Evolutionary conservation across 805 yeast genomes (phyloP).

Genomic region (Wickerhamomyces rabaulensis): DNA sequence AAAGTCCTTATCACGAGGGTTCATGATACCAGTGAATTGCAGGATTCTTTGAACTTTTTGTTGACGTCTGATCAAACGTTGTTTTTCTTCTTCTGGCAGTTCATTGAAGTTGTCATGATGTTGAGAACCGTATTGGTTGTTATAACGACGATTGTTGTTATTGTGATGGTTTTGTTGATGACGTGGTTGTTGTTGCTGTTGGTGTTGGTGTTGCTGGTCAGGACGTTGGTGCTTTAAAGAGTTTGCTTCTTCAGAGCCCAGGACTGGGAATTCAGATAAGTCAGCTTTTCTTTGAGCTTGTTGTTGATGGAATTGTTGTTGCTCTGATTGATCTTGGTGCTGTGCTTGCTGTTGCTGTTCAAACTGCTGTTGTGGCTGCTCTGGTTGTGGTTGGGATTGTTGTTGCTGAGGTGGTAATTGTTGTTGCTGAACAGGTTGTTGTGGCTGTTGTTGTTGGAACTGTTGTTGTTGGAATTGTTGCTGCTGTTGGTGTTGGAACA

Average conservation of each 20-base stretch:
- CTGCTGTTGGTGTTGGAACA: conserved; percentile 21
- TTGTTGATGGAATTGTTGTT: conserved; percentile 3
- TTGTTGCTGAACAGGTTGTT: conserved; percentile 9
- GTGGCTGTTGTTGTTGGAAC: conserved; percentile 13
- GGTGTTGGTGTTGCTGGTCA: conserved; percentile 10
- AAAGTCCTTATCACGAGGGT: conserved; percentile 93
- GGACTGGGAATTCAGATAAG: conserved; percentile 49
- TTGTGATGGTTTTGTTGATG: conserved; percentile 23
- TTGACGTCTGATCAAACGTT: conserved; percentile 59
- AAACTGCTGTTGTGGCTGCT: conserved; percentile 21
- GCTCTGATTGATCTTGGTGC: conserved; percentile 1
- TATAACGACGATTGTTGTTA: conserved; percentile 17
- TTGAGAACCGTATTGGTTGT: conserved; percentile 24
- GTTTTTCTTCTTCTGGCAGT: conserved; percentile 71
- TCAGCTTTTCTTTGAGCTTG: conserved; percentile 15
- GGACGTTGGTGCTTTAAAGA: conserved; percentile 12
- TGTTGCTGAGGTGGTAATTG: conserved; percentile 10
- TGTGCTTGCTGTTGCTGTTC: conserved; percentile 10
- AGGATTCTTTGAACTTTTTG: conserved; percentile 71
- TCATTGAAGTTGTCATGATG: conserved; percentile 28
- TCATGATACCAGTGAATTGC: conserved; percentile 90
- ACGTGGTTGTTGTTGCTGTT: conserved; percentile 11
- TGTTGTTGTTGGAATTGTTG: conserved; percentile 17
- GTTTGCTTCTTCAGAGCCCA: conserved; percentile 39
- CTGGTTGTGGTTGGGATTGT: conserved; percentile 9